These are phyloP conservation scores for Truncatella angustata DNA, from an alignment of 2,329 filamentous ascomycete species.

Conservation along the genomic window DNA sequence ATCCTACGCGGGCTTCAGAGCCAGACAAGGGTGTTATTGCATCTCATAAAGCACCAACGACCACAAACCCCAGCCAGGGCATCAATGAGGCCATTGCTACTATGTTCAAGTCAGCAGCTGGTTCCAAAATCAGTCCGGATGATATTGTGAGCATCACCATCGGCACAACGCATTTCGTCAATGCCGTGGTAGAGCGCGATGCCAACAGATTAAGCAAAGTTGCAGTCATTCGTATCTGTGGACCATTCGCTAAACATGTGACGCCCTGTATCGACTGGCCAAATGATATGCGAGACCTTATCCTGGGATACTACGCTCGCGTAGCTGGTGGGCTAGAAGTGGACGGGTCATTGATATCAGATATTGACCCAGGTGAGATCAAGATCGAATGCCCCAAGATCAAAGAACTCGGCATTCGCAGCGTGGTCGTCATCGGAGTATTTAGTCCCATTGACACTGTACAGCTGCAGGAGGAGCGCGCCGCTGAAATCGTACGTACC, in stretches of 20 bases:
- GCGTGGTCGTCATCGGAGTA: constrained; percentile 47
- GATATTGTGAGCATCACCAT: constrained; percentile 49
- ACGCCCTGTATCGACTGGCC: constrained; percentile 55
- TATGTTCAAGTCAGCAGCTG: constrained; percentile 32
- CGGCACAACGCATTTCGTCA: constrained; percentile 58
- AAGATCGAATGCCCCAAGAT: constrained; percentile 37
- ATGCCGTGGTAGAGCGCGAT: constrained; percentile 56
- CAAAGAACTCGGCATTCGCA: constrained; percentile 39
- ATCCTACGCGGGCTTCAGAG: constrained; percentile 35
- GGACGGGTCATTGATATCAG: constrained; percentile 45
- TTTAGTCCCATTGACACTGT: constrained; percentile 53
- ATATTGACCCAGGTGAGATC: constrained; percentile 42
- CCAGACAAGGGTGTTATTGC: constrained; percentile 29
- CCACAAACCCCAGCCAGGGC: constrained; percentile 44
- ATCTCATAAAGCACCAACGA: constrained; percentile 49
- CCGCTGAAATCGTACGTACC: constrained; percentile 38
- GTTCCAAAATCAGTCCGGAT: constrained; percentile 22
- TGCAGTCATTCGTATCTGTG: constrained; percentile 53
- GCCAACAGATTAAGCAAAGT: constrained; percentile 45
- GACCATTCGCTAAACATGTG: constrained; percentile 50
- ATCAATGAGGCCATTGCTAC: constrained; percentile 43
- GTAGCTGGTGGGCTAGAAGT: constrained; percentile 52
- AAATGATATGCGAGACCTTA: constrained; percentile 42
- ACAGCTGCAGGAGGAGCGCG: constrained; percentile 47
- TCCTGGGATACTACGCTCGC: constrained; percentile 43